A percentile compares a stretch with the other conserved stretches of the same genome.
These are phyloP conservation scores for Sugiyamaella lignohabitans DNA, from an alignment of 805 yeast genomes.

Conservation along the genomic window DNA sequence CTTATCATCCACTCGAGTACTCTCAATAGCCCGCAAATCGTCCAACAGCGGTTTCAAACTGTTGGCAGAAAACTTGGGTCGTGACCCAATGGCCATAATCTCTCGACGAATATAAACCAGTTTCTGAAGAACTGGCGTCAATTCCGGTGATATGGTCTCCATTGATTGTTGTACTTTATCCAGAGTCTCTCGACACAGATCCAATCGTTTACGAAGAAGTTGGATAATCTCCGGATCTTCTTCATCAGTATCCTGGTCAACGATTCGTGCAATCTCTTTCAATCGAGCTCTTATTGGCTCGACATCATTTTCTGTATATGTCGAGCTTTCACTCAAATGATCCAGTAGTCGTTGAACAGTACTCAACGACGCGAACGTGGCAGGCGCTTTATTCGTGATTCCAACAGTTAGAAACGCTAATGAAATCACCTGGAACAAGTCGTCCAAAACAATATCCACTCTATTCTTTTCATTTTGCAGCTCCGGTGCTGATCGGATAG, in stretches of 20 bases:
- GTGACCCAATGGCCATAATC: constrained; percentile 47
- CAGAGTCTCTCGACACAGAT: constrained; percentile 54
- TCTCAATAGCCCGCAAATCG: constrained; percentile 40
- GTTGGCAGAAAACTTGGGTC: constrained; percentile 30
- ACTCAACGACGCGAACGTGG: constrained; percentile 82
- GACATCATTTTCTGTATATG: constrained; percentile 79
- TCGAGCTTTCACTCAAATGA: constrained; percentile 74
- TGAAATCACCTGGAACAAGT: constrained; percentile 80
- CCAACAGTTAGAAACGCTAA: constrained; percentile 91
- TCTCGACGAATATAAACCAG: constrained; percentile 59
- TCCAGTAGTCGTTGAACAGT: constrained; percentile 80
- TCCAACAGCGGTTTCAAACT: constrained; percentile 33
- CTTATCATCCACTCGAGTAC: constrained; percentile 50
- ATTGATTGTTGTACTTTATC: constrained; percentile 50
- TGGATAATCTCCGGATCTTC: constrained; percentile 52
- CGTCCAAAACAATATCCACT: constrained; percentile 76
- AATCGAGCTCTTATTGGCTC: constrained; percentile 70
- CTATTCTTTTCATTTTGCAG: constrained; percentile 28
- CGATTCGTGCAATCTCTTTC: constrained; percentile 59
- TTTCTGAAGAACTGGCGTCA: constrained; percentile 47
- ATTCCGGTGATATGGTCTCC: constrained; percentile 46
- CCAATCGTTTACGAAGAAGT: constrained; percentile 59
- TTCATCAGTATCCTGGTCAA: constrained; percentile 35
- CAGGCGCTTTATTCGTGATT: constrained; percentile 81
- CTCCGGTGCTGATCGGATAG: constrained; percentile 28